Evolutionary conservation across 176 grass and related monocot species (phyloP).

Genomic region (Ananas comosus): DNA sequence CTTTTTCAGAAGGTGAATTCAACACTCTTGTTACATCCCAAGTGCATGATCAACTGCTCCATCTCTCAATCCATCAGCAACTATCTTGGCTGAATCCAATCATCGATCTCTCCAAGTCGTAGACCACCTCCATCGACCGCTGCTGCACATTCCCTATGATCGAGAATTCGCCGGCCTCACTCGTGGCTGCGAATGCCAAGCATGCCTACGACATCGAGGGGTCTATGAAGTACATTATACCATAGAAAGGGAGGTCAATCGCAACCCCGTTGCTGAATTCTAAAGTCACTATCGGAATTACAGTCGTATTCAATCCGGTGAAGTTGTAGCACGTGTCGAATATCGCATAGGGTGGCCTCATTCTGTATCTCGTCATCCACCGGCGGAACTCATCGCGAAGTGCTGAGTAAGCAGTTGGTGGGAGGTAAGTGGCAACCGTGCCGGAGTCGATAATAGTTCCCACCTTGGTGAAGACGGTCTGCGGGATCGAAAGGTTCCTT

Average conservation of each 20-base stretch:
- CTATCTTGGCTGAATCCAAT: not conserved
- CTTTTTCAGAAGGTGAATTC: too few relatives aligned
- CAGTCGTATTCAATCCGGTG: constrained; percentile 13
- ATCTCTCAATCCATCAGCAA: not conserved
- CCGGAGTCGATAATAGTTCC: constrained; percentile 37
- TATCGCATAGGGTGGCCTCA: not conserved
- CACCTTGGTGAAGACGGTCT: not conserved
- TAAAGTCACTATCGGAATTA: constrained; percentile 14
- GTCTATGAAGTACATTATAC: not conserved
- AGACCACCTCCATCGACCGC: not conserved
- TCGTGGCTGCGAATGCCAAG: not conserved
- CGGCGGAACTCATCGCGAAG: constrained; percentile 21
- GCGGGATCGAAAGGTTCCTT: not conserved
- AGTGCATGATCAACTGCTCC: too few relatives aligned
- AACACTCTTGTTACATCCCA: too few relatives aligned
- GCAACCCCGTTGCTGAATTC: constrained; percentile 15
- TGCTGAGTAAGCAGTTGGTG: constrained; percentile 16
- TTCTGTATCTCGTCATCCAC: constrained; percentile 22
- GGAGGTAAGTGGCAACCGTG: constrained; percentile 31
- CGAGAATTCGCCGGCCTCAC: not conserved
- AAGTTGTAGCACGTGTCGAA: constrained; percentile 46
- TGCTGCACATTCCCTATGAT: not conserved
- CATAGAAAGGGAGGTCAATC: constrained; percentile 13
- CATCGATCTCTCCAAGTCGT: not conserved
- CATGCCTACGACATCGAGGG: not conserved